phyloP scores from a whole-genome alignment of 345 rosid genomes.

The Boechera retrofracta region DNA sequence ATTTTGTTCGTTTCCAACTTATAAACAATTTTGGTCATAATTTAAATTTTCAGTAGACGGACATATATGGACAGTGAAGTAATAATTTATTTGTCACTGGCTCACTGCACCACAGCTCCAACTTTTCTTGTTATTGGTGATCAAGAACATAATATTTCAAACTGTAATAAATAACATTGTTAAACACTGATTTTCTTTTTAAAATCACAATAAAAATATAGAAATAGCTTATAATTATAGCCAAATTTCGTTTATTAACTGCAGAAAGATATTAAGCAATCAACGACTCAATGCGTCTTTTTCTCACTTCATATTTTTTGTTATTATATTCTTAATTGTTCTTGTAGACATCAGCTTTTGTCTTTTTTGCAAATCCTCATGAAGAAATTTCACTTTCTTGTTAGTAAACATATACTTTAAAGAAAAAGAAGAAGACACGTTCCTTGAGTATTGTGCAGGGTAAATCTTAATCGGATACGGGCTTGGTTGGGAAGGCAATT shows the following conservation, averaged over 20 bases:
- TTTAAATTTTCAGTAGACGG: neutral
- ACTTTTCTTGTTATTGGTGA: neutral
- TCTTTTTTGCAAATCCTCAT: constrained; percentile 40
- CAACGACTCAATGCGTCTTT: neutral
- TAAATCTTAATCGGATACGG: constrained; percentile 39
- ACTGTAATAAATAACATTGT: neutral
- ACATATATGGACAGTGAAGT: neutral
- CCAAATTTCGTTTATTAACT: constrained; percentile 9
- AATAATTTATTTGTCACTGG: neutral
- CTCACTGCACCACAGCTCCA: neutral
- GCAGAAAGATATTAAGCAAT: constrained; percentile 14
- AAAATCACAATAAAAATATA: neutral
- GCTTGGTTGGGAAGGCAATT: no score
- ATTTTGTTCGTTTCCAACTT: neutral
- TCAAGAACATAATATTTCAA: no score
- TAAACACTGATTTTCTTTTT: neutral
- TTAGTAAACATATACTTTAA: constrained; percentile 16
- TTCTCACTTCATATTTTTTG: neutral
- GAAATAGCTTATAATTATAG: neutral
- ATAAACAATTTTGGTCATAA: neutral
- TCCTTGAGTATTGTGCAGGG: constrained; percentile 43
- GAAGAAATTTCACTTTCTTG: constrained; percentile 16
- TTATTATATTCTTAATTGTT: neutral
- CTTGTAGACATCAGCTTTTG: constrained; percentile 42
- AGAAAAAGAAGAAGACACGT: constrained; percentile 35